Evolutionary conservation across 2,329 filamentous ascomycete genomes (phyloP), one percentile per base, ranked within the genome.

Genomic region (Stenocarpella maydis): DNA sequence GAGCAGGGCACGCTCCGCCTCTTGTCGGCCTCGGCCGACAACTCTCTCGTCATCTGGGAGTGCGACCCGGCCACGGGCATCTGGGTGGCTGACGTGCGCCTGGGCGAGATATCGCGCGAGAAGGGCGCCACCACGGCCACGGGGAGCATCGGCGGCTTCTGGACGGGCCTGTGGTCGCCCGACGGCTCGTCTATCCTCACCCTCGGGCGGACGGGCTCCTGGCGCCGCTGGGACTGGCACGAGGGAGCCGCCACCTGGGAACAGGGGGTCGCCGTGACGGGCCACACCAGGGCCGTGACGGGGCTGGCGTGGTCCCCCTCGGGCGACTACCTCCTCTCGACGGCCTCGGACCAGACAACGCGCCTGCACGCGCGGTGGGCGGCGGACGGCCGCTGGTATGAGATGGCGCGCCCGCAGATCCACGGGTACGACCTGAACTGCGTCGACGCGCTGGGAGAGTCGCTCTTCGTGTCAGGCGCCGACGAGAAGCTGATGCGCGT

Each of bases 381-480:
- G 71, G 83, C 84, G 21, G 69, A 75, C 15, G 67, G 72, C 49
- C 94, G 93, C 14, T 99, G 96, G 96, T 95, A 98, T 80, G 96
- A 99, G 79, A 94, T 98, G 84, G 92, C 95, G 1, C 87, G 96
- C 61, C 96, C 96, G 4, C 96, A 99, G 78, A 99, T 99, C 73
- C 96, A 99, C 78, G 96, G 96, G 45, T 99, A 99, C 79, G 95
- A 99, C 78, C 86, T 99, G 67, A 99, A 98, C 83, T 98, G 96
- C 79, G 90, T 98, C 72, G 92, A 94, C 76, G 87, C 90, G 0
- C 84, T 98, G 6, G 90, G 89, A 9, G 80, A 87, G 9, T 86
- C 88, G 9, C 91, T 91, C 74, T 99, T 99, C 77, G 91, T 98
- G 26, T 97, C 95, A 2, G 96, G 96, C 8, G 96, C 96, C 3